Evolutionary conservation across 176 grass and related monocot species (phyloP), one percentile per base, ranked within the genome.

Genomic region (Elaeis guineensis): DNA sequence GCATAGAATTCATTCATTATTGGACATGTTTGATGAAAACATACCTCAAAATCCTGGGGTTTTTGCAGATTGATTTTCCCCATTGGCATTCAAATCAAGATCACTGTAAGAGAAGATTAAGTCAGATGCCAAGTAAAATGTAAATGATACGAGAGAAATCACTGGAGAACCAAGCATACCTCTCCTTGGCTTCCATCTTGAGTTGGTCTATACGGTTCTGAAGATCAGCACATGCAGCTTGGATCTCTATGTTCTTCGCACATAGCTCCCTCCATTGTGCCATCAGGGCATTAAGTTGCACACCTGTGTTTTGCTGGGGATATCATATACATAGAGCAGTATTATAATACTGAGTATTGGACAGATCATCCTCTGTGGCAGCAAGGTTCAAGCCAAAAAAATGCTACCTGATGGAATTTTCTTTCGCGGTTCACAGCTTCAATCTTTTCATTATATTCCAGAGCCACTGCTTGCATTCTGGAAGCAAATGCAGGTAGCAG

Each of bases 381-480:
- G 8, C 12, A 11, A 39, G 8, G 35, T 39, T 39, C 35, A 39
- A 12, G 9, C 35, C 49, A 6, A 32, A 11, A 44, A 21, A n/a
- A 17, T 69, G 21, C 22, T 69, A 98, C 93, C 89, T 92, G 93
- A 61, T 98, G 93, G 32, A 98, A 92, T 52, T 98, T 98, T 58
- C 93, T 98, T 70, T 92, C 81, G 0, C 93, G 84, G 60, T 98
- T 98, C 24, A 98, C 88, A 29, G 66, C 67, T 78, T 98, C 93
- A 69, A 92, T 98, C 73, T 76, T 85, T 80, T 92, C 73, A 54
- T 98, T 84, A 78, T 85, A 86, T 66, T 92, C 93, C 58, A 82
- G 51, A 51, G 87, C 79, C 29, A 78, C 81, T 17, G 85, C 88
- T 81, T 98, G 87, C 73, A 89, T 80, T 78, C 93, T 98, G 64